A percentile compares a stretch with the other conserved stretches of the same genome.
Evolutionary conservation across 2,329 filamentous ascomycete genomes (phyloP).

Genomic region (Colletotrichum orbiculare): DNA sequence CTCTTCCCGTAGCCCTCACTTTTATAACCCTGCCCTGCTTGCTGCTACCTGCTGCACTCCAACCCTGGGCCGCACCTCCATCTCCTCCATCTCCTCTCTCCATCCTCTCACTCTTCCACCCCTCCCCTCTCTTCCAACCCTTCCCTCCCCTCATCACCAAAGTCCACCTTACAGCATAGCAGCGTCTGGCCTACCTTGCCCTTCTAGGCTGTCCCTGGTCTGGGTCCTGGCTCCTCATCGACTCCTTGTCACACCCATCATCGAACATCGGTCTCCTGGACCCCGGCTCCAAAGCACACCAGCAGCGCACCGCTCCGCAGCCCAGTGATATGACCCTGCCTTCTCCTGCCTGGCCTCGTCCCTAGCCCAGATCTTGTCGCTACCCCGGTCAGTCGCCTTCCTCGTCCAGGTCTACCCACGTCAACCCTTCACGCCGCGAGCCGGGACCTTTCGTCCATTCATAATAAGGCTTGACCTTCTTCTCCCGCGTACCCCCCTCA

Average conservation of each 20-base stretch:
- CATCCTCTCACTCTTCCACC: not conserved
- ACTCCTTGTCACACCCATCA: slow-evolving; percentile 34
- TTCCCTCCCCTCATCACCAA: slow-evolving; percentile 12
- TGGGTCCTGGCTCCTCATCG: slow-evolving; percentile 29
- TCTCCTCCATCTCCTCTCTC: slow-evolving; percentile 1
- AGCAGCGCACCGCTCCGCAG: slow-evolving; percentile 5
- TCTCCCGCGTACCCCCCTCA: slow-evolving; percentile 36
- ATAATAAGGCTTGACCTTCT: slow-evolving; percentile 38
- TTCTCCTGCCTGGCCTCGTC: slow-evolving; percentile 18
- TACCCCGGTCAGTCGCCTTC: slow-evolving; percentile 27
- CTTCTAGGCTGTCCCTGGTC: slow-evolving; percentile 26
- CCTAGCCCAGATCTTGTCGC: slow-evolving; percentile 37
- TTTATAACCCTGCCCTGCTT: not conserved
- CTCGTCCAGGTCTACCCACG: slow-evolving; percentile 32
- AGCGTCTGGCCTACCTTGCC: slow-evolving; percentile 29
- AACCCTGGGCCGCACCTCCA: not conserved
- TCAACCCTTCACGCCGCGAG: slow-evolving; percentile 36
- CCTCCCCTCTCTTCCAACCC: slow-evolving; percentile 5
- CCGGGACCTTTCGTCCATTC: slow-evolving; percentile 37
- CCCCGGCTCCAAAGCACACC: slow-evolving; percentile 10
- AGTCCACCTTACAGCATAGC: slow-evolving; percentile 3
- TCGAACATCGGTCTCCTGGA: slow-evolving; percentile 30
- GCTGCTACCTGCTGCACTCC: not conserved
- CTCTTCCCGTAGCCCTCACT: not conserved
- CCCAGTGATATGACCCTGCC: slow-evolving; percentile 36